Percentiles rank a stretch among this genome's conserved stretches.
phyloP scores from a whole-genome alignment of 2,329 filamentous ascomycete genomes.

The Calonectria hongkongensis region DNA sequence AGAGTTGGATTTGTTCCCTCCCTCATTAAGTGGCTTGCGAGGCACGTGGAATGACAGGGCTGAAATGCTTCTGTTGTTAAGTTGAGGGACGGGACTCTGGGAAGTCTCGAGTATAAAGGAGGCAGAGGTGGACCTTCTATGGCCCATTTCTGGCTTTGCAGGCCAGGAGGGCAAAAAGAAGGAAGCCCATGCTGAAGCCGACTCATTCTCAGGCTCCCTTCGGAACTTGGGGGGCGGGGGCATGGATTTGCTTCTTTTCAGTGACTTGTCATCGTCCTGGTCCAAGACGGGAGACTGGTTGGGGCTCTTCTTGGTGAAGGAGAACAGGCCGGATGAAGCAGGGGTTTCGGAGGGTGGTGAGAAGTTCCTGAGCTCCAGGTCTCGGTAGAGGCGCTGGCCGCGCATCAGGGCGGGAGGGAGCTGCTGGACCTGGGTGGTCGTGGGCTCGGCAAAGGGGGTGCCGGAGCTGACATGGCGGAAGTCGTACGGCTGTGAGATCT shows the following conservation, averaged over 20 bases:
- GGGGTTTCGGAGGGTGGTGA: slow-evolving; percentile 4
- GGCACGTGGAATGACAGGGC: slow-evolving; percentile 5
- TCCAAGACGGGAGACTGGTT: background rate
- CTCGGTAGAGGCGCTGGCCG: slow-evolving; percentile 12
- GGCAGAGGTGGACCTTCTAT: background rate
- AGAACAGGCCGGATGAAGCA: background rate
- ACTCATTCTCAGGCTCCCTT: background rate
- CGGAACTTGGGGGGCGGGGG: background rate
- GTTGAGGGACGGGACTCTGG: background rate
- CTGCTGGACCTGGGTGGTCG: slow-evolving; percentile 18
- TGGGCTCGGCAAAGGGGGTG: slow-evolving; percentile 14
- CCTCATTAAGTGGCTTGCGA: background rate
- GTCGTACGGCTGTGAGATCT: slow-evolving; percentile 15
- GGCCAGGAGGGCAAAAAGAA: slow-evolving; percentile 20
- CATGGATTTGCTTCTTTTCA: slow-evolving; percentile 6
- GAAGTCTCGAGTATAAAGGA: background rate
- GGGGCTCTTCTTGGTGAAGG: background rate
- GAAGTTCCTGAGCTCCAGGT: slow-evolving; percentile 13
- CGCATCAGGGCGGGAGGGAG: slow-evolving; percentile 4
- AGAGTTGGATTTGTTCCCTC: background rate
- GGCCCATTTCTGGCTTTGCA: slow-evolving; percentile 3
- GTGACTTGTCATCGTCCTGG: background rate
- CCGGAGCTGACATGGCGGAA: slow-evolving; percentile 20
- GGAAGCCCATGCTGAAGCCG: background rate
- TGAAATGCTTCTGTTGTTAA: background rate